Evolutionary conservation across 257 asterid species (phyloP).

Genomic region (Nyctanthes arbortristis): DNA sequence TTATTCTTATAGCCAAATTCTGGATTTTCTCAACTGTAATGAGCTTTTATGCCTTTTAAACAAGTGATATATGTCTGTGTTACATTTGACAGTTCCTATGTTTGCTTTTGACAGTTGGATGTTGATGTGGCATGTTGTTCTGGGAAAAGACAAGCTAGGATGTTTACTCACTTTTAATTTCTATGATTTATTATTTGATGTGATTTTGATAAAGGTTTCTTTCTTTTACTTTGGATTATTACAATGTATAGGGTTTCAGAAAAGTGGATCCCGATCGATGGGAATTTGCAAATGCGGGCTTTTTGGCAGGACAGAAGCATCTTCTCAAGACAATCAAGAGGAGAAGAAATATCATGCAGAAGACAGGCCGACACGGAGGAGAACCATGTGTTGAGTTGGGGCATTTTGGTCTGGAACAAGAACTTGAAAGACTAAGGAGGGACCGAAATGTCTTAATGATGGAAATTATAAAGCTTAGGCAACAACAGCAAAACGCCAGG

Average conservation of each 20-base stretch:
- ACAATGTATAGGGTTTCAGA: constrained; percentile 70
- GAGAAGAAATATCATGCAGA: constrained; percentile 51
- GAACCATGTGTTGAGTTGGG: constrained; percentile 61
- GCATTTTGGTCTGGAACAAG: constrained; percentile 69
- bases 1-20: neutral
- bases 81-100: constrained; percentile 48
- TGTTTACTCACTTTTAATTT: constrained; percentile 30
- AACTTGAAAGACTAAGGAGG: constrained; percentile 57
- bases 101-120: constrained; percentile 41
- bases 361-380: constrained; percentile 42
- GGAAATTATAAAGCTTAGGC: constrained; percentile 67
- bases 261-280: constrained; percentile 92
- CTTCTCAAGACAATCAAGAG: constrained; percentile 77
- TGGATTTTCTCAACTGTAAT: too few relatives aligned
- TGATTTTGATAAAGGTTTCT: constrained; percentile 10
- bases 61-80: constrained; percentile 6
- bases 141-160: constrained; percentile 47
- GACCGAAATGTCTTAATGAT: constrained; percentile 57
- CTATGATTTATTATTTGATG: neutral
- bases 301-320: constrained; percentile 85
- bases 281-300: constrained; percentile 94
- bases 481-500: constrained; percentile 62
- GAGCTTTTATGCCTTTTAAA: too few relatives aligned
- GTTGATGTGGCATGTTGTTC: constrained; percentile 42
- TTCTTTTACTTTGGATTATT: constrained; percentile 28